phyloP scores from a whole-genome alignment of 2,329 filamentous ascomycete genomes.

The Venturia pyrina region DNA sequence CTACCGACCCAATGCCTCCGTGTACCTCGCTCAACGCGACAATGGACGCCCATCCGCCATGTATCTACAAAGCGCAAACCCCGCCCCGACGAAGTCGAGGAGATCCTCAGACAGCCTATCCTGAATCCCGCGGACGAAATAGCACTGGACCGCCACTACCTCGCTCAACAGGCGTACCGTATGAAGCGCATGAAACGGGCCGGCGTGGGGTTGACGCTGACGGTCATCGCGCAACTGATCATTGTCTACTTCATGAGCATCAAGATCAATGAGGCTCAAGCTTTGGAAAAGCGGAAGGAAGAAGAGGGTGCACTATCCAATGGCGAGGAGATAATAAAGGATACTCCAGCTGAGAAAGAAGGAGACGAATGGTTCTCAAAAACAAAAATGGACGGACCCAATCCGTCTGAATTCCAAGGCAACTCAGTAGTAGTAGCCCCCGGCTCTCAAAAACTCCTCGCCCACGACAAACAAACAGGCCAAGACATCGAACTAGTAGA shows the following conservation, averaged over 20 bases:
- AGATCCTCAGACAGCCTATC: neutral
- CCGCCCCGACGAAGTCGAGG: neutral
- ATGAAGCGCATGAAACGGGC: conserved; percentile 8
- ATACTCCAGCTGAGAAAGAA: neutral
- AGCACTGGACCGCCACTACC: neutral
- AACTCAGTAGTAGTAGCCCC: conserved; percentile 50
- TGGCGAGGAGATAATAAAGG: neutral
- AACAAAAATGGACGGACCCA: neutral
- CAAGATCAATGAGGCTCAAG: conserved; percentile 4
- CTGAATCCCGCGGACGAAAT: conserved; percentile 10
- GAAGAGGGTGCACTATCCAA: neutral
- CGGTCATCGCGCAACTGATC: conserved; percentile 1
- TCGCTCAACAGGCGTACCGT: neutral
- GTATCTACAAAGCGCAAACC: neutral
- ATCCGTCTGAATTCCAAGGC: conserved; percentile 36
- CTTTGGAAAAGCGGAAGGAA: neutral
- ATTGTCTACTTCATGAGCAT: conserved; percentile 6
- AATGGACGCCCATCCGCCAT: neutral
- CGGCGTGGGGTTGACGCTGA: conserved; percentile 1
- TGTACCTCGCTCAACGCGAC: neutral
- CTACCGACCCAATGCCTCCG: neutral
- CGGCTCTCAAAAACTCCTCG: conserved; percentile 48
- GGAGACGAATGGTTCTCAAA: neutral
- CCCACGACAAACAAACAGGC: conserved; percentile 23
- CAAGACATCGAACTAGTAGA: conserved; percentile 64